A percentile compares a stretch with the other conserved stretches of the same genome.
These are phyloP conservation scores for Ceratocystis ficicola DNA, from an alignment of 2,329 filamentous ascomycete genomes.

Conservation along the genomic window DNA sequence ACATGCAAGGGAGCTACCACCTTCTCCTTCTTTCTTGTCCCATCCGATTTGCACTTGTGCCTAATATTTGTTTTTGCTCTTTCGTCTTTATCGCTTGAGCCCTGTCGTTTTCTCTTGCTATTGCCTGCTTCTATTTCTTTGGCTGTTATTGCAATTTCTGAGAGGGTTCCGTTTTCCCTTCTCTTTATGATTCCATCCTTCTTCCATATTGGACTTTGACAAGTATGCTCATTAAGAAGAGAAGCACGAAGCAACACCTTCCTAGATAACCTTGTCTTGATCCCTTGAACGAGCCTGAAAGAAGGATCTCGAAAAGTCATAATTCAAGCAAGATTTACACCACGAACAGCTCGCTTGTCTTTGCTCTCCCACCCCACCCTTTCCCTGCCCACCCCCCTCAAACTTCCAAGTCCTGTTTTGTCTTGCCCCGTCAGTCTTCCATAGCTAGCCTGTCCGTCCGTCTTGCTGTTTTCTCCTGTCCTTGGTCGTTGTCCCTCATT, in stretches of 20 bases:
- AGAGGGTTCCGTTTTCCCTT: neutral
- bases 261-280: slow-evolving; percentile 3
- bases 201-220: neutral
- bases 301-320: slow-evolving; percentile 1
- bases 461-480: neutral
- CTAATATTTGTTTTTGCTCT: neutral
- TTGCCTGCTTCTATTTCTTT: neutral
- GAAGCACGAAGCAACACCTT: neutral
- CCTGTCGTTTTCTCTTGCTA: neutral
- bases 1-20: neutral
- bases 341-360: neutral
- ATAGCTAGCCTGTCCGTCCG: neutral
- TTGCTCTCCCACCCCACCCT: neutral
- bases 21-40: neutral
- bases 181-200: neutral
- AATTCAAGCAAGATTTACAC: neutral
- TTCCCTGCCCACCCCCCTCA: neutral
- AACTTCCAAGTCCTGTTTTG: neutral
- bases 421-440: neutral
- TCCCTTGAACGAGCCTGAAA: neutral
- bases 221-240: neutral
- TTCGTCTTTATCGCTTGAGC: neutral
- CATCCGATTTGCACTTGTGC: neutral
- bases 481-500: neutral
- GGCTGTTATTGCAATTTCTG: neutral